Conservation (phyloP, 2,329 filamentous ascomycete genomes). For the Trichoderma pleuroti region DNA sequence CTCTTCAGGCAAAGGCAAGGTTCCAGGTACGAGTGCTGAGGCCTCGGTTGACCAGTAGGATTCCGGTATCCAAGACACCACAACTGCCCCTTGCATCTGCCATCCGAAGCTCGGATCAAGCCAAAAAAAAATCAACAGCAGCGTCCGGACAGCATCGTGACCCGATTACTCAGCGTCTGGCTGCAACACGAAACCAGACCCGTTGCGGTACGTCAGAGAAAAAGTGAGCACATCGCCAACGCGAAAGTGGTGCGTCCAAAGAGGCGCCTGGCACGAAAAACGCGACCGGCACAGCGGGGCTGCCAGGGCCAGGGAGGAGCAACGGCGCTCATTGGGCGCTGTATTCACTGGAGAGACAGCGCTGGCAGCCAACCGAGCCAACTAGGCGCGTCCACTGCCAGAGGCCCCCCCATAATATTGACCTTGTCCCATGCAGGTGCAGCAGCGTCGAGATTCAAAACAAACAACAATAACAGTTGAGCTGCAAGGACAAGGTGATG, state of each 20-base stretch:
- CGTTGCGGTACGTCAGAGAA: not conserved
- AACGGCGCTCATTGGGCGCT: slow-evolving; percentile 2
- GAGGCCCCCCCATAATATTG: slow-evolving; percentile 1
- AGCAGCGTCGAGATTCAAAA: not conserved
- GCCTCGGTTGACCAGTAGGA: not conserved
- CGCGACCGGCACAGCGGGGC: not conserved
- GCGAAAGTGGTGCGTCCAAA: slow-evolving; percentile 19
- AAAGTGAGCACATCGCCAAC: slow-evolving; percentile 8
- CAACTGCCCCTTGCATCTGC: not conserved
- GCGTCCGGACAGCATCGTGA: not conserved
- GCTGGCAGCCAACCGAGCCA: slow-evolving; percentile 10
- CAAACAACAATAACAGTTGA: slow-evolving; percentile 9
- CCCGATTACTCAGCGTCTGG: not conserved
- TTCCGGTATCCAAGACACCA: not conserved
- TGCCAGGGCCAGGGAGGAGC: slow-evolving; percentile 4
- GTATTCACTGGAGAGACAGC: not conserved
- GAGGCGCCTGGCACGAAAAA: slow-evolving; percentile 14
- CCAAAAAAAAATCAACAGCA: not conserved
- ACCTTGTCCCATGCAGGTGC: slow-evolving; percentile 10
- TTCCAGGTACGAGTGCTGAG: not conserved
- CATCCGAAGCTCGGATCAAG: not conserved
- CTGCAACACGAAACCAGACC: not conserved
- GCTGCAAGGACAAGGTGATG: not conserved
- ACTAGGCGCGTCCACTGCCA: slow-evolving; percentile 10
- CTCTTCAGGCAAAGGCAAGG: not conserved